Conservation (phyloP, 371 early-diverging fungal genomes). For the Circinella umbellata region DNA sequence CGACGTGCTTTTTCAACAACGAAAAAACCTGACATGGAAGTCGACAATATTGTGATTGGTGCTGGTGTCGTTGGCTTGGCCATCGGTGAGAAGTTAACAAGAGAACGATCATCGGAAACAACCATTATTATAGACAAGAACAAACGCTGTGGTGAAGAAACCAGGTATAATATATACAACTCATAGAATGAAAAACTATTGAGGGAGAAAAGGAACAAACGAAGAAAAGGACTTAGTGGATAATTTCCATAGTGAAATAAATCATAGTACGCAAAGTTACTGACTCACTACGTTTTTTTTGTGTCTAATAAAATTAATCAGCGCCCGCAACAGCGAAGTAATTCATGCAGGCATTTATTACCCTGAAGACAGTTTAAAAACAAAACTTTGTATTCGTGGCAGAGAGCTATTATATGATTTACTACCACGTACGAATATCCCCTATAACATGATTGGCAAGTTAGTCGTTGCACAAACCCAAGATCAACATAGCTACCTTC, state of each 20-base stretch:
- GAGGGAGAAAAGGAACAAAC: background rate
- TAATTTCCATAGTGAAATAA: too few relatives aligned
- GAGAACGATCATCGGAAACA: conserved; percentile 41
- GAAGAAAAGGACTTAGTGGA: too few relatives aligned
- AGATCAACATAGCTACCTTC: conserved; percentile 61
- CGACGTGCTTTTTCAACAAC: background rate
- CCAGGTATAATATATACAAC: conserved; percentile 48
- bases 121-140: conserved; percentile 75
- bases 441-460: conserved; percentile 68
- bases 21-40: conserved; percentile 44
- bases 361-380: conserved; percentile 78
- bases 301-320: conserved; percentile 15
- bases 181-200: background rate
- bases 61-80: conserved; percentile 86
- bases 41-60: conserved; percentile 81
- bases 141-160: conserved; percentile 67
- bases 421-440: conserved; percentile 53
- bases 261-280: too few relatives aligned
- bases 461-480: conserved; percentile 79
- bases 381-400: conserved; percentile 81
- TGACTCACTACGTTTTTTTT: too few relatives aligned
- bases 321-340: conserved; percentile 91
- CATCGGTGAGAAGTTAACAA: conserved; percentile 65
- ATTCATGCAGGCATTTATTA: conserved; percentile 94
- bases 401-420: conserved; percentile 72